phyloP scores from a whole-genome alignment of 768 basidiomycete species.

The Suillus occidentalis region DNA sequence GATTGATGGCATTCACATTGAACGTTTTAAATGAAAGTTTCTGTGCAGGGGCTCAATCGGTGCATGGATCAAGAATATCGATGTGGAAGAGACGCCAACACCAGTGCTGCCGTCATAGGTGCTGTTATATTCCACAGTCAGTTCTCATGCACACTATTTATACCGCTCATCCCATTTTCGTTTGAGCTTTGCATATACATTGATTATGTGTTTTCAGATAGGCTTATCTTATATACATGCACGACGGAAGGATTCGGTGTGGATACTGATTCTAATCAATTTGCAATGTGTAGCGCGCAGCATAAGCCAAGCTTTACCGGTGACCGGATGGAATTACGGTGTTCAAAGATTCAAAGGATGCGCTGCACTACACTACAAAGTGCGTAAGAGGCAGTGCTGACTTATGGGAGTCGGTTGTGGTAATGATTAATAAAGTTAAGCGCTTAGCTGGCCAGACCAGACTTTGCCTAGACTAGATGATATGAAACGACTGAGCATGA shows the following conservation, averaged over 20 bases:
- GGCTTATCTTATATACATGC: neutral
- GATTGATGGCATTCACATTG: neutral
- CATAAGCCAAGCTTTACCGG: neutral
- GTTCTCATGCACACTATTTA: constrained; percentile 9
- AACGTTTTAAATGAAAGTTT: constrained; percentile 9
- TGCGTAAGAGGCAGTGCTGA: too few relatives aligned
- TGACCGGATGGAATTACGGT: neutral
- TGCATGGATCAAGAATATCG: constrained; percentile 98
- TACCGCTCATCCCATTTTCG: neutral
- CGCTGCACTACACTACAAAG: neutral
- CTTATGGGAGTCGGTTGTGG: too few relatives aligned
- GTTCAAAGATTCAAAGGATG: neutral
- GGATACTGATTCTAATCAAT: neutral
- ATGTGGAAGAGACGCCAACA: constrained; percentile 36
- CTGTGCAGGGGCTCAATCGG: constrained; percentile 80
- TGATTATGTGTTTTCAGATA: neutral
- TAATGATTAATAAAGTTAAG: neutral
- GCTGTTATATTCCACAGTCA: neutral
- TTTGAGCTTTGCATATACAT: neutral
- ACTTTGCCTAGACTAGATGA: neutral
- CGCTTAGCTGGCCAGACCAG: neutral
- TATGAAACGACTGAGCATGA: neutral
- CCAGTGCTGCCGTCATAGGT: constrained; percentile 3
- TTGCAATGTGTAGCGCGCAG: neutral
- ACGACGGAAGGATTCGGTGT: neutral